Conservation (phyloP, 495 filamentous ascomycete genomes). For the Penicillium canescens region DNA sequence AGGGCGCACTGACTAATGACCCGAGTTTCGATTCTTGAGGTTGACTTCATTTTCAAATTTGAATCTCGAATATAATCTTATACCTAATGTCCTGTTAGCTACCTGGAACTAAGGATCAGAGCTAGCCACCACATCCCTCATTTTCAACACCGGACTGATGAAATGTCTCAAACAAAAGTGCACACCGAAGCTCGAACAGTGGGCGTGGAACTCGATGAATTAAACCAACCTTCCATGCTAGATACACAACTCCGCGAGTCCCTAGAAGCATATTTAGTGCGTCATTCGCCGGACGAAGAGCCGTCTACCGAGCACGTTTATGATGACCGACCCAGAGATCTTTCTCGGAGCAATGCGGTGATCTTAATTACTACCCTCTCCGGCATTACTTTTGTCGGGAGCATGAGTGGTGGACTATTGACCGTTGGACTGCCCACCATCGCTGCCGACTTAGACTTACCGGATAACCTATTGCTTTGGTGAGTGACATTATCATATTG, state of each 20-base stretch:
- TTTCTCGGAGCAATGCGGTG: slow-evolving; percentile 17
- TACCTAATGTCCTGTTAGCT: no score
- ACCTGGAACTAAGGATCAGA: no score
- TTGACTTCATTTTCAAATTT: no score
- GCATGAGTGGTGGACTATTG: slow-evolving; percentile 21
- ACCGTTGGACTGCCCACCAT: slow-evolving; percentile 22
- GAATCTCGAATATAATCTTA: no score
- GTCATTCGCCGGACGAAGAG: not conserved
- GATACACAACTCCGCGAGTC: not conserved
- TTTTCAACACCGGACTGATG: no score
- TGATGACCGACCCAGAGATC: not conserved
- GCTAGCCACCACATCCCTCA: no score
- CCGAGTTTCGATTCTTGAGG: no score
- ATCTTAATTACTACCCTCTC: slow-evolving; percentile 19
- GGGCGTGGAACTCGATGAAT: not conserved
- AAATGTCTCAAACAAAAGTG: not conserved
- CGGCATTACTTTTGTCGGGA: slow-evolving; percentile 22
- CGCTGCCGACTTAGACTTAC: slow-evolving; percentile 17
- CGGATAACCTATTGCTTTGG: slow-evolving; percentile 23
- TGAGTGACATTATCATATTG: slow-evolving; percentile 1
- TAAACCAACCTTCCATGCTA: not conserved
- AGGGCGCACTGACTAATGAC: no score
- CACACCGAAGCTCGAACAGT: not conserved
- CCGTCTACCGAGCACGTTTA: not conserved
- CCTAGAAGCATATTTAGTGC: not conserved